Percentiles rank a stretch among this genome's conserved stretches.
These are phyloP conservation scores for rapeseed (Brassica napus) DNA, from an alignment of 345 rosid genomes.

Conservation along the genomic window DNA sequence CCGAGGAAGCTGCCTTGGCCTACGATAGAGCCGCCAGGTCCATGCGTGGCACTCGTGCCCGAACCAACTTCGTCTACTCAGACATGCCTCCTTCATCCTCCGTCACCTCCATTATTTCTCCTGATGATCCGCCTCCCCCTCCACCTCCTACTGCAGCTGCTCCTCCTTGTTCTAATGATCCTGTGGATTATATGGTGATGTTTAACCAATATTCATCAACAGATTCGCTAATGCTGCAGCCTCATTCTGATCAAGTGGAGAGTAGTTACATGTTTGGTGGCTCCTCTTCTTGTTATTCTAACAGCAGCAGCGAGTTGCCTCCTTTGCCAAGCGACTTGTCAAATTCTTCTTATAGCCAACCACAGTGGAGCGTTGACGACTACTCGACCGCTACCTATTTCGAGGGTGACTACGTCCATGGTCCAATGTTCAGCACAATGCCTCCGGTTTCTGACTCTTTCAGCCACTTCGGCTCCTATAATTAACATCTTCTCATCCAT, in stretches of 20 bases:
- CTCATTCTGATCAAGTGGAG: constrained; percentile 31
- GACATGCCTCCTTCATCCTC: constrained; percentile 77
- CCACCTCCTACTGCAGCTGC: constrained; percentile 15
- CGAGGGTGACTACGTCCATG: constrained; percentile 62
- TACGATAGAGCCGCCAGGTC: constrained; percentile 80
- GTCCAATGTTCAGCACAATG: constrained; percentile 87
- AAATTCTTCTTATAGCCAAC: constrained; percentile 27
- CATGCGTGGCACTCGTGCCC: constrained; percentile 73
- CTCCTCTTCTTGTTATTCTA: constrained; percentile 31
- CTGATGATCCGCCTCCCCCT: constrained; percentile 49
- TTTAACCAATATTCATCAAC: constrained; percentile 30
- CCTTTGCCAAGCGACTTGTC: constrained; percentile 51
- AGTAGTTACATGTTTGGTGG: constrained; percentile 36
- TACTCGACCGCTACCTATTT: constrained; percentile 46
- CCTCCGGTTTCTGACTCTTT: constrained; percentile 71
- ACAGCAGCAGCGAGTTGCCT: constrained; percentile 48
- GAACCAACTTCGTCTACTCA: constrained; percentile 83
- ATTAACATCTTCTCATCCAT: constrained; percentile 33
- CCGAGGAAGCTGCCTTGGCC: constrained; percentile 84
- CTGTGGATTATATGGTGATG: constrained; percentile 37
- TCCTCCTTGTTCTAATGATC: constrained; percentile 24
- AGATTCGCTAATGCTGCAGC: constrained; percentile 33
- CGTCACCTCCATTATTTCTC: constrained; percentile 75
- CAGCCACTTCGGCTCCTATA: constrained; percentile 56
- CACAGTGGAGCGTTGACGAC: constrained; percentile 29